Percentiles rank a stretch among this genome's conserved stretches.
These are phyloP conservation scores for Aspergillus bombycis DNA, from an alignment of 2,329 filamentous ascomycete genomes.

Conservation along the genomic window DNA sequence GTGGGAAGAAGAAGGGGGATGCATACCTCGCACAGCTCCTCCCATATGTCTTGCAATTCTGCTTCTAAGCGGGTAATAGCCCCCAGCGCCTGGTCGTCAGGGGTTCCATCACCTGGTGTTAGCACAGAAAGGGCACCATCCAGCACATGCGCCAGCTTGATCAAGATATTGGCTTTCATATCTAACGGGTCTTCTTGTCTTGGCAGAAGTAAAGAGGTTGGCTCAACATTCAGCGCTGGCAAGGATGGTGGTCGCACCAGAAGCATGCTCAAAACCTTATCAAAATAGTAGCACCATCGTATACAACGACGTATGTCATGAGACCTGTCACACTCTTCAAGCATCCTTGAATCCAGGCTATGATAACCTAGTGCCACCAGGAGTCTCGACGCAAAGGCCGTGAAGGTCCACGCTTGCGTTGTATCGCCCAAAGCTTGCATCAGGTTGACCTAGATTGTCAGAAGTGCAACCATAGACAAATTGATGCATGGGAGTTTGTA, in stretches of 20 bases:
- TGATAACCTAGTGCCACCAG: slow-evolving; percentile 6
- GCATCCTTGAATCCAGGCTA: not conserved
- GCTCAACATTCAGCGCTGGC: not conserved
- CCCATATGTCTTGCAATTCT: slow-evolving; percentile 7
- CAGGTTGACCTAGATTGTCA: not conserved
- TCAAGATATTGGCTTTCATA: not conserved
- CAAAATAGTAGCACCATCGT: slow-evolving; percentile 3
- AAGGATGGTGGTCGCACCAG: not conserved
- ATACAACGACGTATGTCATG: not conserved
- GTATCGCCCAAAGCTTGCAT: slow-evolving; percentile 2
- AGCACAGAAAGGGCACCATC: slow-evolving; percentile 1
- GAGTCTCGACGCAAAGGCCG: not conserved
- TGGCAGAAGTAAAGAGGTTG: not conserved
- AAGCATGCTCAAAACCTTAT: slow-evolving; percentile 6
- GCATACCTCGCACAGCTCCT: slow-evolving; percentile 2
- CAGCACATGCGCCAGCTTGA: not conserved
- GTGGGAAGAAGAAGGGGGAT: not conserved
- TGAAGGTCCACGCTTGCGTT: slow-evolving; percentile 2
- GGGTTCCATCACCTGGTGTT: not conserved
- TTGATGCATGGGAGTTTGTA: not conserved
- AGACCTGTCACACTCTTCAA: not conserved
- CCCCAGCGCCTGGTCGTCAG: not conserved
- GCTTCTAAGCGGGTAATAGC: not conserved
- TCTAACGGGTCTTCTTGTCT: not conserved
- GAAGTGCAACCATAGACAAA: not conserved